Percentiles rank a stretch among this genome's conserved stretches.
Conservation (phyloP, 495 filamentous ascomycete genomes). For the Aspergillus sparsus region DNA sequence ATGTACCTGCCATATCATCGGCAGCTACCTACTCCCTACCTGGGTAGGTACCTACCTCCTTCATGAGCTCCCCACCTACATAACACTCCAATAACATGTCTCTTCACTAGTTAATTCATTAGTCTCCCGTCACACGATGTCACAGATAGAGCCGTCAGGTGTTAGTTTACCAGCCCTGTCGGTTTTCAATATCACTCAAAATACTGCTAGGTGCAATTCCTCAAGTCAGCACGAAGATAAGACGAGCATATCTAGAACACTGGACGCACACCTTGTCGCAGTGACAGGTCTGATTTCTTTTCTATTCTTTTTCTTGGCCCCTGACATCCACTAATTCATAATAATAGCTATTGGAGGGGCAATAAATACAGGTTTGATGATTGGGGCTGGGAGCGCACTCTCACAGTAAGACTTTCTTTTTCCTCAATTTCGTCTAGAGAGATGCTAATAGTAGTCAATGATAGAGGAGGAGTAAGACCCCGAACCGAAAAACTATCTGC, state of each 20-base stretch:
- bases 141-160: neutral
- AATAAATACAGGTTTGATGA: conserved; percentile 71
- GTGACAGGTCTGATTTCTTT: conserved; percentile 7
- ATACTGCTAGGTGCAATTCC: neutral
- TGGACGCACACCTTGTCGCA: no score
- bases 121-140: conserved; percentile 2
- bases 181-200: neutral
- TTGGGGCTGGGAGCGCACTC: conserved; percentile 63
- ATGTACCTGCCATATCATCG: neutral
- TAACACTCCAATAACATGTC: no score
- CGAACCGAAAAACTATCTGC: neutral
- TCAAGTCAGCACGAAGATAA: neutral
- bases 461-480: conserved; percentile 38
- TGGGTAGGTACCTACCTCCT: no score
- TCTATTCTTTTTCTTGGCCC: conserved; percentile 9
- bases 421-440: neutral
- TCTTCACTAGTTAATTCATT: no score
- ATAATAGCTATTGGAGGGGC: conserved; percentile 72
- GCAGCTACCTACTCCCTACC: no score
- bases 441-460: neutral
- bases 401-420: conserved; percentile 48
- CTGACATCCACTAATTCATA: neutral
- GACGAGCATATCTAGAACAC: no score
- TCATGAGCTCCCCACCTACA: no score
- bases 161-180: neutral